A percentile compares a stretch with the other conserved stretches of the same genome.
Conservation (phyloP, 1,139 yeast genomes). For the Pichia sp. region DNA sequence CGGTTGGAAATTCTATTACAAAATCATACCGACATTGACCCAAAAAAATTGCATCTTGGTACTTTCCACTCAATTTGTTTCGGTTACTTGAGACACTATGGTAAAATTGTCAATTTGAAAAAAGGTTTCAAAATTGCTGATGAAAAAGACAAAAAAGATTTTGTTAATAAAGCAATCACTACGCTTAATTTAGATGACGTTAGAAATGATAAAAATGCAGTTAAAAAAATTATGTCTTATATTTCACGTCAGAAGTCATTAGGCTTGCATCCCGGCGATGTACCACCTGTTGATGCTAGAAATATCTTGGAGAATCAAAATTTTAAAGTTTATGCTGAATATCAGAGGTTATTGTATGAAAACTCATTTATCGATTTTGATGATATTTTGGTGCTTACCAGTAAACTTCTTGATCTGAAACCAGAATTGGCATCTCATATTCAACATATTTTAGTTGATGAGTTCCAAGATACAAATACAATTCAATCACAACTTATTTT, state of each 20-base stretch:
- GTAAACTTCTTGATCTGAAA: conserved; percentile 39
- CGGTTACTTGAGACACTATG: conserved; percentile 51
- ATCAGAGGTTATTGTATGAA: conserved; percentile 42
- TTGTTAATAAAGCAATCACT: conserved; percentile 38
- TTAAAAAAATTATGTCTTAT: conserved; percentile 2
- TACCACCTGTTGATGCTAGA: conserved; percentile 23
- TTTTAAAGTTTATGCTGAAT: conserved; percentile 38
- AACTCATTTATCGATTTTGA: conserved; percentile 67
- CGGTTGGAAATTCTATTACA: conserved; percentile 43
- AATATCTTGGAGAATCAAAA: conserved; percentile 1
- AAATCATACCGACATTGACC: conserved; percentile 31
- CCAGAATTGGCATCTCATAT: conserved; percentile 45
- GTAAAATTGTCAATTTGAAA: conserved; percentile 43
- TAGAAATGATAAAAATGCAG: conserved; percentile 21
- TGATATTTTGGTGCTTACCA: conserved; percentile 61
- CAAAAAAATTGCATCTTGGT: conserved; percentile 55
- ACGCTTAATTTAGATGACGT: conserved; percentile 22
- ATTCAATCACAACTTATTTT: conserved; percentile 68
- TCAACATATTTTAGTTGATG: conserved; percentile 80
- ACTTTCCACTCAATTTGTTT: conserved; percentile 83
- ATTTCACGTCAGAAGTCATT: conserved; percentile 12
- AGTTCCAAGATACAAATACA: conserved; percentile 85
- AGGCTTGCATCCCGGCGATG: conserved; percentile 30
- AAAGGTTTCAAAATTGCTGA: conserved; percentile 53
- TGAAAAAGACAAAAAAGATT: conserved; percentile 52